phyloP scores from a whole-genome alignment of 495 filamentous ascomycete species.

The Alectoria sarmentosa region DNA sequence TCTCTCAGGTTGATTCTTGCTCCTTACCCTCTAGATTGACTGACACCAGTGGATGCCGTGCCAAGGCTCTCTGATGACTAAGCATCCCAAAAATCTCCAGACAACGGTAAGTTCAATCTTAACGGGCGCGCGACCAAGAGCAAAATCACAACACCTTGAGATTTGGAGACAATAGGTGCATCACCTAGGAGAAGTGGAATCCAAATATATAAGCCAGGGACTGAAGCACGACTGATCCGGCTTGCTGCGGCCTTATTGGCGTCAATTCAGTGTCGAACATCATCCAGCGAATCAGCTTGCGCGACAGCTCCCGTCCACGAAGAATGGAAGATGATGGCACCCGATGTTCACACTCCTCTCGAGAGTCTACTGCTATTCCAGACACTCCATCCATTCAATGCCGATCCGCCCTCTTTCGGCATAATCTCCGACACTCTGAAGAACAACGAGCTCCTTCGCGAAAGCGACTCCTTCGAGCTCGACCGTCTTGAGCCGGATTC shows the following conservation, averaged over 20 bases:
- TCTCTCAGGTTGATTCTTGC: neutral
- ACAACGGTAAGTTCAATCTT: neutral
- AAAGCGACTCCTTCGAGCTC: slow-evolving; percentile 60
- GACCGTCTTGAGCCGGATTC: slow-evolving; percentile 70
- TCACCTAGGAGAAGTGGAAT: neutral
- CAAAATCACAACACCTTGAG: neutral
- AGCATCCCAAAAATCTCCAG: neutral
- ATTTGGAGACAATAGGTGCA: neutral
- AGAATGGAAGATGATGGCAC: slow-evolving; percentile 41
- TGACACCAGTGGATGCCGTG: too few species aligned
- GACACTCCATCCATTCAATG: slow-evolving; percentile 61
- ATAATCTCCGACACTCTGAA: slow-evolving; percentile 67
- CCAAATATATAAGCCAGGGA: neutral
- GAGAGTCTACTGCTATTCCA: slow-evolving; percentile 88
- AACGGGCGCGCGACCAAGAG: neutral
- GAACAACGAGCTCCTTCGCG: slow-evolving; percentile 60
- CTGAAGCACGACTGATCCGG: neutral
- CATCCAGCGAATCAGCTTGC: slow-evolving; percentile 6
- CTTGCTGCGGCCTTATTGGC: neutral
- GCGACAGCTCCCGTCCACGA: slow-evolving; percentile 12
- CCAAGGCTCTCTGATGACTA: neutral
- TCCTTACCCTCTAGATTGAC: too few species aligned
- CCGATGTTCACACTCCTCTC: slow-evolving; percentile 71
- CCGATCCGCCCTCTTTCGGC: slow-evolving; percentile 56
- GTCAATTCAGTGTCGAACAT: neutral